These are phyloP conservation scores for Phalaenopsis aphrodite DNA, from an alignment of 106 monocot genomes.

Conservation along the genomic window DNA sequence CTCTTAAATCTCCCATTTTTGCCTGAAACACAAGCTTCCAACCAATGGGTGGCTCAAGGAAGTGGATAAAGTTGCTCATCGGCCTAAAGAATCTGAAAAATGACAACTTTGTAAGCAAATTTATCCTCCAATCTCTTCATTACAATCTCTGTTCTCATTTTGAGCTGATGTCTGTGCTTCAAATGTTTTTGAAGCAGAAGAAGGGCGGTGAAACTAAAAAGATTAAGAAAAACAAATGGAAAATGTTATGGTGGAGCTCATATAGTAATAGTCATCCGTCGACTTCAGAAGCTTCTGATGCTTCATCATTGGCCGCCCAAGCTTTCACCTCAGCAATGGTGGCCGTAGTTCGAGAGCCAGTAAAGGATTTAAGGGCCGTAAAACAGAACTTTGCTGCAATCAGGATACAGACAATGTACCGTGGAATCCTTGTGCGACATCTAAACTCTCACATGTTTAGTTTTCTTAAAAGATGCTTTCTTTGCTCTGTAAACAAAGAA, in stretches of 20 bases:
- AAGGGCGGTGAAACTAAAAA: neutral
- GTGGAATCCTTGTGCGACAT: slow-evolving; percentile 37
- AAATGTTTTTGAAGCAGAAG: slow-evolving; percentile 3
- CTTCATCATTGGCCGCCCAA: slow-evolving; percentile 19
- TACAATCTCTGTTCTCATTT: neutral
- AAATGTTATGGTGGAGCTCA: slow-evolving; percentile 34
- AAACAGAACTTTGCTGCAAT: slow-evolving; percentile 43
- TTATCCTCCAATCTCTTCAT: neutral
- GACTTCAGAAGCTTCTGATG: slow-evolving; percentile 20
- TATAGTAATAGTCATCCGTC: slow-evolving; percentile 13
- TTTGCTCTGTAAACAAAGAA: neutral
- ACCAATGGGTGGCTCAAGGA: slow-evolving; percentile 2
- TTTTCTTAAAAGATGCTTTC: neutral
- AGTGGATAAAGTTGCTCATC: slow-evolving; percentile 10
- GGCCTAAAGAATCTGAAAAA: slow-evolving; percentile 11
- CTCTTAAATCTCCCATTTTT: neutral
- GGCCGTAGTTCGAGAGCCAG: slow-evolving; percentile 25
- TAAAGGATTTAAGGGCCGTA: slow-evolving; percentile 19
- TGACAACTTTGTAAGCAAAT: neutral
- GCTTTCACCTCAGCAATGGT: slow-evolving; percentile 22
- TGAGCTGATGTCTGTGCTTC: neutral
- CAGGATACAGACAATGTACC: slow-evolving; percentile 47
- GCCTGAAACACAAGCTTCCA: neutral
- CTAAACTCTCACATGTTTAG: neutral
- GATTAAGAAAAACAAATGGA: slow-evolving; percentile 25